Base-by-base conservation (phyloP, 768 basidiomycete species). In the Dioszegia crocea region DNA sequence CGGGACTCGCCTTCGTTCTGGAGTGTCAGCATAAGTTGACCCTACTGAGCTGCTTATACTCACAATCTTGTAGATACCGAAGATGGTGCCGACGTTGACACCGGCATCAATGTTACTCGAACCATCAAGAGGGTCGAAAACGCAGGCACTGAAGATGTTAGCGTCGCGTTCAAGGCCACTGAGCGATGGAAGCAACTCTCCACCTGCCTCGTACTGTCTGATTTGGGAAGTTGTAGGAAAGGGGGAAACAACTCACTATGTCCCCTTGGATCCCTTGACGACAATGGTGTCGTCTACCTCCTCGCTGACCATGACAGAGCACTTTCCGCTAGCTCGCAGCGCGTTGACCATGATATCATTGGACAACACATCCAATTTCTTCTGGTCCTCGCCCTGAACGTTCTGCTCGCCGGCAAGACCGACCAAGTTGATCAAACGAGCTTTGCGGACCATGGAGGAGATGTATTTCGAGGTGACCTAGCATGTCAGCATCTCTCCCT, bases 311-410 rank as follows among this genome's bases (percentile, higher is more conserved):
- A 99, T 87, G 14, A 99, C 96, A 14, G 91, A 88, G 6, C 87
- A 89, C 83, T 92, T 96, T 53, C 96, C 91, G n/a, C 89, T 93
- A 2, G 93, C 93, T 40, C 90, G 85, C 31, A 99, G 84, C 46
- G 93, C 87, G 73, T 97, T 97, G 70, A 98, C 84, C 96, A 99
- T 98, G 82, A 99, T 99, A 76, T 99, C 93, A 76, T 99, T 97
- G 14, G 91, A 88, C 30, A 96, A 81, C n/a, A 96, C 87, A 73
- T 96, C 93, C 53, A 99, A 83, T 80, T 99, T 99, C 83, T 99
- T 99, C 82, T 99, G 96, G 74, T 98, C 96, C 77, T 98, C 96
- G 21, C 96, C 96, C 78, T 93, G 91, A 8, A 93, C 87, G 74
- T 99, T 99, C 26, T 89, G 89, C 74, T 93, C 91, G 16, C 96